A percentile compares a stretch with the other conserved stretches of the same genome.
These are phyloP conservation scores for Puya raimondii DNA, from an alignment of 176 grass and related monocot species.

Conservation along the genomic window DNA sequence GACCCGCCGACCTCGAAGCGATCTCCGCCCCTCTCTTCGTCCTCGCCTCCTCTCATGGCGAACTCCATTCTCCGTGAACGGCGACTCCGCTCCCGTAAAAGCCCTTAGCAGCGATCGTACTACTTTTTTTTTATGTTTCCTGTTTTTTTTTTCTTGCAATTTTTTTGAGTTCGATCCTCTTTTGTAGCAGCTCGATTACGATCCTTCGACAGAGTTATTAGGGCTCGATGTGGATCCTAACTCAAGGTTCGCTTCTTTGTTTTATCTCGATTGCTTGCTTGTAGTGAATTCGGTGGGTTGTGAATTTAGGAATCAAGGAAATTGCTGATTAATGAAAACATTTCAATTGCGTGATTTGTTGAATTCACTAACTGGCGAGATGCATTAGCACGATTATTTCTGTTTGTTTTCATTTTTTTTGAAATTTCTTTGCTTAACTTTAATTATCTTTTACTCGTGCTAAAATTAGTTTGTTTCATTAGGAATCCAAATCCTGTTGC, in stretches of 20 bases:
- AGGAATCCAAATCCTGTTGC: slow-evolving; percentile 40
- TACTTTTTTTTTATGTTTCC: slow-evolving; percentile 1
- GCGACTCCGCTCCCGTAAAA: slow-evolving; percentile 13
- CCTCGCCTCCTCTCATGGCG: slow-evolving; percentile 7
- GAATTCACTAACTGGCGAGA: no score
- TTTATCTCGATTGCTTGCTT: not conserved
- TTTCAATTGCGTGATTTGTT: no score
- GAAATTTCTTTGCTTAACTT: not conserved
- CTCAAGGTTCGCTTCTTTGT: slow-evolving; percentile 26
- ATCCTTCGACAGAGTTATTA: slow-evolving; percentile 40
- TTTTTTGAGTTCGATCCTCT: slow-evolving; percentile 6
- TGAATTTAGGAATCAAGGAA: no score
- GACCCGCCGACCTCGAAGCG: slow-evolving; percentile 5
- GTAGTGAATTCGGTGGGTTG: no score
- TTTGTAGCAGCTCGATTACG: slow-evolving; percentile 41
- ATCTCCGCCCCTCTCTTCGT: slow-evolving; percentile 6
- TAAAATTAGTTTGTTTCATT: no score
- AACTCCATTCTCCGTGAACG: slow-evolving; percentile 11
- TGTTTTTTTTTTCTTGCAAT: not conserved
- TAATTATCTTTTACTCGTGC: slow-evolving; percentile 8
- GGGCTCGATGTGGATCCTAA: slow-evolving; percentile 30
- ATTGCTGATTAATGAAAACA: no score
- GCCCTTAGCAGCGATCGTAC: not conserved
- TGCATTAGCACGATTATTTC: not conserved
- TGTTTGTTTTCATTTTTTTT: not conserved